These are phyloP conservation scores for Globisporangium barbulae DNA, from an alignment of 352 stramenopile species.

Conservation along the genomic window DNA sequence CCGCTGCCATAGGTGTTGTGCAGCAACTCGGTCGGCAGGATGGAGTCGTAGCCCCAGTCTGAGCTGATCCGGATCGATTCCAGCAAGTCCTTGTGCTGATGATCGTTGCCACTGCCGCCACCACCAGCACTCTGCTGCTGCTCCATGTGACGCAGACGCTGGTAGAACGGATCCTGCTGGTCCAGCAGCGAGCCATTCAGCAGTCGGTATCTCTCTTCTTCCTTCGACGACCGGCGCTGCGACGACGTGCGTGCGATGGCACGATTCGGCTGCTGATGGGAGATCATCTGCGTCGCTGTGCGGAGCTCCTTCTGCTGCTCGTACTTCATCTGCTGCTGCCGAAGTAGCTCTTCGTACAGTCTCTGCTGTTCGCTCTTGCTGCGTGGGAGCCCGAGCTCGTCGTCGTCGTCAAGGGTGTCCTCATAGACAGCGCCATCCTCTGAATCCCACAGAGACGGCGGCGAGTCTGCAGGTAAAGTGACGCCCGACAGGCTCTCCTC, in stretches of 20 bases:
- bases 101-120: no score
- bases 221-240: slow-evolving; percentile 5
- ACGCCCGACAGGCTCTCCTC: slow-evolving; percentile 19
- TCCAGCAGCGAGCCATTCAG: slow-evolving; percentile 8
- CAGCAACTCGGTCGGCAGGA: not conserved
- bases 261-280: slow-evolving; percentile 8
- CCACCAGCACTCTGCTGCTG: not conserved
- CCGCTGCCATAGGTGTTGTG: not conserved
- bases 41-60: slow-evolving; percentile 34
- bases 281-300: slow-evolving; percentile 14
- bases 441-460: not conserved
- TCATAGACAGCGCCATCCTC: slow-evolving; percentile 1
- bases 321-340: slow-evolving; percentile 23
- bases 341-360: slow-evolving; percentile 19
- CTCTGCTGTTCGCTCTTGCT: slow-evolving; percentile 30
- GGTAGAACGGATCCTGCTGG: slow-evolving; percentile 4
- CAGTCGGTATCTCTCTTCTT: slow-evolving; percentile 12
- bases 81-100: slow-evolving; percentile 22
- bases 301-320: slow-evolving; percentile 21
- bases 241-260: not conserved
- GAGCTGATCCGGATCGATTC: slow-evolving; percentile 43
- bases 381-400: slow-evolving; percentile 29
- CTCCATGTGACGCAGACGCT: not conserved
- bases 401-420: slow-evolving; percentile 22
- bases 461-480: slow-evolving; percentile 21